Base-by-base conservation (phyloP, 2,329 filamentous ascomycete genomes). In the Trichophyton simii region DNA sequence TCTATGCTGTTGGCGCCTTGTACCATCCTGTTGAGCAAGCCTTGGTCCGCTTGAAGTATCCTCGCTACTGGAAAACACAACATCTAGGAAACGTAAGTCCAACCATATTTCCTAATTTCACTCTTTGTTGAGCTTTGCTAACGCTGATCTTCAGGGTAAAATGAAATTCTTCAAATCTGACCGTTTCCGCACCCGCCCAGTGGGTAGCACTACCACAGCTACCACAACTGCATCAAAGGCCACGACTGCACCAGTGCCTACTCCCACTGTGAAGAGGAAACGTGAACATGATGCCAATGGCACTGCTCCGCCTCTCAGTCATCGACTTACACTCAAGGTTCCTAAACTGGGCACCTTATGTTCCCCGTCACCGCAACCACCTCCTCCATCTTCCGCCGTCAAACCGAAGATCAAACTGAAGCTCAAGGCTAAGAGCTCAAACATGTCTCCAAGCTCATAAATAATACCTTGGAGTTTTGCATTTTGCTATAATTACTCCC, bases 1-100 rank as follows among this genome's bases (percentile, higher is more conserved):
- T 82, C 18, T 82, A 85, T 63, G 75, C 86, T 41, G 84, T 82
- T 64, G 73, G 75, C 42, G 71, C 83, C 62, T 70, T 87, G 15
- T 86, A 82, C 65, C 76, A 81, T 34, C 72, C 81, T 7, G 69
- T 76, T n/a, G 78, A 79, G 18, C 76, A 75, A 20, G 74, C 80
- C 31, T 71, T 75, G 20, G 73, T 84, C n/a, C 72, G 67, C 8
- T 67, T 86, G 59, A 77, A 76, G 63, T 79, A 80, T 61, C 84
- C 83, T 28, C 78, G 77, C 11, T 84, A 82, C 67, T 86, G 81
- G 80, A 77, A 73, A 61, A 77, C 78, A 34, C 71, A 79, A 66
- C 74, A 83, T 65, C 63, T 79, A 22, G 83, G 83, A 60, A 78
- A 79, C 66, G 81, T 78, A 67, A 67, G 69, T 63, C 31, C 54